phyloP scores from a whole-genome alignment of 2,329 filamentous ascomycete genomes.

The Phialophora tarda region DNA sequence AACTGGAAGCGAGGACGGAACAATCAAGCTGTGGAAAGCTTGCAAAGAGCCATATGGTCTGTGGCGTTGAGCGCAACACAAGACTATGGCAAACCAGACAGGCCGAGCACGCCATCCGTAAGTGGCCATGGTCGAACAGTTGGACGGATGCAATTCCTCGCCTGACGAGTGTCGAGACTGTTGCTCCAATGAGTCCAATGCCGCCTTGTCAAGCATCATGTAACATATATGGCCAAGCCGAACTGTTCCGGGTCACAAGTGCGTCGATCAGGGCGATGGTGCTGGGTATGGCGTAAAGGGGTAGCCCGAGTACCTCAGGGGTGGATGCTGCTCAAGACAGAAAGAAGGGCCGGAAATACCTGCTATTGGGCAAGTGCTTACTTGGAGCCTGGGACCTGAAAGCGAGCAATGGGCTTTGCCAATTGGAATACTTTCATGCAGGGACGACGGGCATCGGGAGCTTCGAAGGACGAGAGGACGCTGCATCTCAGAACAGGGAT shows the following conservation, averaged over 20 bases:
- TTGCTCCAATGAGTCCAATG: neutral
- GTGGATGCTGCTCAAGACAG: conserved; percentile 5
- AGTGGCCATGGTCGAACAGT: neutral
- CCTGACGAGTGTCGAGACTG: neutral
- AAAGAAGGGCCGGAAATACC: conserved; percentile 8
- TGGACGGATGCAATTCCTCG: neutral
- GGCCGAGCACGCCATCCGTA: neutral
- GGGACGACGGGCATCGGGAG: conserved; percentile 11
- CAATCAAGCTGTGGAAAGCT: conserved; percentile 87
- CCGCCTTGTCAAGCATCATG: neutral
- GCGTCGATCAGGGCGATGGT: neutral
- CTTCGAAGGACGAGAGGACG: neutral
- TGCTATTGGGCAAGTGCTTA: conserved; percentile 12
- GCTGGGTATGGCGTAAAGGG: conserved; percentile 11
- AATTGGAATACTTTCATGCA: conserved; percentile 13
- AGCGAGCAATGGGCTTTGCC: conserved; percentile 11
- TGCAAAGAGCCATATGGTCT: conserved; percentile 68
- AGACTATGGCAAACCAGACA: neutral
- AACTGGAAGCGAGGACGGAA: conserved; percentile 95
- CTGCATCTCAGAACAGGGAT: neutral
- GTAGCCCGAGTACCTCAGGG: neutral
- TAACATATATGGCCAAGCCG: neutral
- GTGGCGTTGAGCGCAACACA: conserved; percentile 57
- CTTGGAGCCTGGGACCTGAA: neutral
- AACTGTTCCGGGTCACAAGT: conserved; percentile 9